Evolutionary conservation across 768 basidiomycete species (phyloP).

Genomic region (Lyophyllum shimeji): DNA sequence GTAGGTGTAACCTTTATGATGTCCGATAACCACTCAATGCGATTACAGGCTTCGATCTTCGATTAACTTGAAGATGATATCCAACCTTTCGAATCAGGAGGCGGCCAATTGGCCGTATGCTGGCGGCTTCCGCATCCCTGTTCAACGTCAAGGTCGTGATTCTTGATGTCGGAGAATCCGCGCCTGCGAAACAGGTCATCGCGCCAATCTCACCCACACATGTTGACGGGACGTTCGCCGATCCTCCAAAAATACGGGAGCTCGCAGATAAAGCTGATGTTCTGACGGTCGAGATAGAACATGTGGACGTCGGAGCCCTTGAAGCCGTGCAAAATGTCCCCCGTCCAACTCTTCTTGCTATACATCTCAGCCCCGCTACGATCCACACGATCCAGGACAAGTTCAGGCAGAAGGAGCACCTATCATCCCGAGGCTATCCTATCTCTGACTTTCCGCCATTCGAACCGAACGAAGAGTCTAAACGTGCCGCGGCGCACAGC

Average conservation of each 20-base stretch:
- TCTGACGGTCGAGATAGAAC: constrained; percentile 95
- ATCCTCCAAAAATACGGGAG: constrained; percentile 73
- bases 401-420: constrained; percentile 72
- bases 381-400: constrained; percentile 88
- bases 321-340: constrained; percentile 49
- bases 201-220: constrained; percentile 60
- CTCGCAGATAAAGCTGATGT: constrained; percentile 82
- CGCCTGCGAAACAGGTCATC: constrained; percentile 89
- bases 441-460: constrained; percentile 64
- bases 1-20: constrained; percentile 27
- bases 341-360: constrained; percentile 33
- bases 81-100: constrained; percentile 53
- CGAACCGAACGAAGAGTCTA: constrained; percentile 49
- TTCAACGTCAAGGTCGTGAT: constrained; percentile 82
- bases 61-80: constrained; percentile 4
- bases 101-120: constrained; percentile 97
- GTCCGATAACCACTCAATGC: background rate
- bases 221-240: constrained; percentile 87
- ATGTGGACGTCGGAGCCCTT: constrained; percentile 80
- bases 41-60: background rate
- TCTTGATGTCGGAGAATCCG: constrained; percentile 77
- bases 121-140: constrained; percentile 84
- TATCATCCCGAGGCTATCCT: constrained; percentile 61
- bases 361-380: constrained; percentile 81
- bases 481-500: constrained; percentile 54